Evolutionary conservation across 768 basidiomycete species (phyloP), one percentile per base, ranked within the genome.

Genomic region (Trametes cubensis): DNA sequence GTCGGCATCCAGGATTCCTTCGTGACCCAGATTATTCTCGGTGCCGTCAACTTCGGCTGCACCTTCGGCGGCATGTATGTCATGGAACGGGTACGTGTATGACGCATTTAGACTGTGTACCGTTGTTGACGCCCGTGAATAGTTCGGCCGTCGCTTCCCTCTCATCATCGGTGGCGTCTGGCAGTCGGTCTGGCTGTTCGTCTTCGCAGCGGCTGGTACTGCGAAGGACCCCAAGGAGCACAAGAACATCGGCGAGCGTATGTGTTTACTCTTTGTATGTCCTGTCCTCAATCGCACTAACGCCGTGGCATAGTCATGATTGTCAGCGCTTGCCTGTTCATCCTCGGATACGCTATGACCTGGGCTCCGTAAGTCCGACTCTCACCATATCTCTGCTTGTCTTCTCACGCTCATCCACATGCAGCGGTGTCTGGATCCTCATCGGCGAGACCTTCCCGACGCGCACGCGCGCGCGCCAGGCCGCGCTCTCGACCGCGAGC

Each of bases 401-500:
- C 17, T 20, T 28, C 41, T 40, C 17, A 34, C 66, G 26, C 34
- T 23, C 42, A n/a, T 26, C 39, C 25, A n/a, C 17, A n/a, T 23
- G 4, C 55, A 75, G 80, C n/a, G 87, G 87, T 49, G 73, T 90
- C 41, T 91, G 89, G 89, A 89, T 91, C 68, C 77, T 90, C 20
- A 88, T 87, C 58, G 89, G 88, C 40, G 89, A 91, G 73, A 88
- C 86, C 1, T 90, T 89, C 79, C 85, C 87, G 0, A 89, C 85
- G 11, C 79, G 86, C 23, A 88, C 88, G 4, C 82, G 88, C 56
- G 84, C 88, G 4, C 86, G 88, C 71, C 89, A 90, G 70, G 87
- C 83, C 5, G 83, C 86, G 40, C 72, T 92, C 42, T 79, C 87
- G 1, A 88, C 86, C 1, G 80, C 85, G 0, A 74, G 78, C 34